Percentiles rank a stretch among this genome's conserved stretches.
These are phyloP conservation scores for Phytophthora foliorum DNA, from an alignment of 352 stramenopile genomes.

Conservation along the genomic window DNA sequence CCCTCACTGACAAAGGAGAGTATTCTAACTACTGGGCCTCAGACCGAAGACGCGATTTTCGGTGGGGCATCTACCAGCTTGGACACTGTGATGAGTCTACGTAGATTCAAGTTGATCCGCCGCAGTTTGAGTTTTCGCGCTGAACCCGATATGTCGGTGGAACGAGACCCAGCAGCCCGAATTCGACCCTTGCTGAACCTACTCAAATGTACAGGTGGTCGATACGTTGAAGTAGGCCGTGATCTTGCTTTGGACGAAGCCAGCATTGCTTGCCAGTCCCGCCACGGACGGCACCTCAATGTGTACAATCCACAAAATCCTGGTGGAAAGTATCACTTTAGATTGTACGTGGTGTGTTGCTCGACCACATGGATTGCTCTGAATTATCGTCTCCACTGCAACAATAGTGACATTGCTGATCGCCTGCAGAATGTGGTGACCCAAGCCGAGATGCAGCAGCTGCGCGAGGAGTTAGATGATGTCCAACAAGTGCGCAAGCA, in stretches of 20 bases:
- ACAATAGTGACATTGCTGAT: slow-evolving; percentile 25
- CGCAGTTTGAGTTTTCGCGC: slow-evolving; percentile 14
- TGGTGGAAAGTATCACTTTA: slow-evolving; percentile 42
- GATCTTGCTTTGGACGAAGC: slow-evolving; percentile 42
- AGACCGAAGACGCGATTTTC: slow-evolving; percentile 20
- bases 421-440: slow-evolving; percentile 16
- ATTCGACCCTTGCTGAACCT: slow-evolving; percentile 40
- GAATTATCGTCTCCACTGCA: slow-evolving; percentile 34
- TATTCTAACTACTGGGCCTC: slow-evolving; percentile 19
- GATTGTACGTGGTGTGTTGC: slow-evolving; percentile 38
- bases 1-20: slow-evolving; percentile 9
- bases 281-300: slow-evolving; percentile 5
- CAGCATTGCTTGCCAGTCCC: slow-evolving; percentile 14
- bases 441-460: neutral
- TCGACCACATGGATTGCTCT: slow-evolving; percentile 36
- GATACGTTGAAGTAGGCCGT: slow-evolving; percentile 33
- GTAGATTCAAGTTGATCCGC: slow-evolving; percentile 21
- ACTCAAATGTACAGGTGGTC: slow-evolving; percentile 26
- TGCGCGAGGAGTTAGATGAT: slow-evolving; percentile 10
- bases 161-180: slow-evolving; percentile 16
- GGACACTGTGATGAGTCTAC: slow-evolving; percentile 12
- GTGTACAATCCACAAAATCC: slow-evolving; percentile 22
- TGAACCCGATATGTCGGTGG: neutral
- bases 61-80: slow-evolving; percentile 1
- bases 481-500: slow-evolving; percentile 13